Conservation (phyloP, 192 early-diverging fungal species). For the Thamnidium elegans region DNA sequence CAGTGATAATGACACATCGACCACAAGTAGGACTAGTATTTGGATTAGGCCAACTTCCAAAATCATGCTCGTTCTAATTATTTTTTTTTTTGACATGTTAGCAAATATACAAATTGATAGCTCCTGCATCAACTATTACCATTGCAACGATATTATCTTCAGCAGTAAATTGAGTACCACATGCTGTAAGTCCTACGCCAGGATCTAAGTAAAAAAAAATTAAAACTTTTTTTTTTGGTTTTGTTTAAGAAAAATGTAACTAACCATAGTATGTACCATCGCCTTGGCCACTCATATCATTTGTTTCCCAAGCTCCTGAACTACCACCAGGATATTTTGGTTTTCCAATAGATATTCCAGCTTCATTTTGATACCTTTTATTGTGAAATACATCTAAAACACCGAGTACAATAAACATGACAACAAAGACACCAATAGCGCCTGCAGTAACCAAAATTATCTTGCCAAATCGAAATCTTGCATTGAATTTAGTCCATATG, state of each 20-base stretch:
- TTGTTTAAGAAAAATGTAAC: not conserved
- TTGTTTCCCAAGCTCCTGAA: conserved; percentile 19
- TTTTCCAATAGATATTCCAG: conserved; percentile 21
- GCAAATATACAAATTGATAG: conserved; percentile 20
- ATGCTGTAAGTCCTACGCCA: conserved; percentile 30
- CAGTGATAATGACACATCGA: conserved; percentile 46
- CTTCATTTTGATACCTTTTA: conserved; percentile 1
- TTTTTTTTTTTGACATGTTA: conserved; percentile 1
- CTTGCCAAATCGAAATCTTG: conserved; percentile 16
- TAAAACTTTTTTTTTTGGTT: not conserved
- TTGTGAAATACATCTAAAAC: conserved; percentile 20
- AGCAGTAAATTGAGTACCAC: conserved; percentile 25
- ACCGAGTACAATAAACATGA: conserved; percentile 30
- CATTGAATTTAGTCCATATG: conserved; percentile 23
- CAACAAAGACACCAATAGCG: conserved; percentile 7
- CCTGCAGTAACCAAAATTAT: conserved; percentile 10
- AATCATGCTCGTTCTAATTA: conserved; percentile 49
- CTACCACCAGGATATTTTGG: conserved; percentile 29
- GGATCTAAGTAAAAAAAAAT: conserved; percentile 18
- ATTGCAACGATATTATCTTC: conserved; percentile 33
- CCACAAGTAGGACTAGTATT: conserved; percentile 50
- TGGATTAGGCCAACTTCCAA: conserved; percentile 40
- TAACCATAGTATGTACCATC: conserved; percentile 53
- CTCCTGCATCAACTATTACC: conserved; percentile 7
- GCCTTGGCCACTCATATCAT: conserved; percentile 38